These are phyloP conservation scores for Termitomyces sp. DNA, from an alignment of 768 basidiomycete species.

Conservation along the genomic window DNA sequence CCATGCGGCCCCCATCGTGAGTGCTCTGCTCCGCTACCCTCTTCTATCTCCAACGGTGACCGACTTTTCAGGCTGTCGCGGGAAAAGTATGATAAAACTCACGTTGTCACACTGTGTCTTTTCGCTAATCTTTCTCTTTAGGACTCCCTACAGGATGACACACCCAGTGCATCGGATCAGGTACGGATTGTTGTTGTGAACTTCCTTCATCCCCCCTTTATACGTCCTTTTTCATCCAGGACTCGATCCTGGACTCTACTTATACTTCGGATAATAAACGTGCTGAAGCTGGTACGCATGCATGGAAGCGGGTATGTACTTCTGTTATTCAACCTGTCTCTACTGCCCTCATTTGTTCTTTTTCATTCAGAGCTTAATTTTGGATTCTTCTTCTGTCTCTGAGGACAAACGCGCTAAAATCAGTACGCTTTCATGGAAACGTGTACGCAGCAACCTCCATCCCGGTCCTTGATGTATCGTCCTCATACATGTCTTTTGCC, in stretches of 20 bases:
- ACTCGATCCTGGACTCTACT: background rate
- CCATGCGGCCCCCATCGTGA: constrained; percentile 12
- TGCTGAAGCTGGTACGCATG: background rate
- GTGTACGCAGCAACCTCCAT: background rate
- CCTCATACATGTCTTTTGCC: background rate
- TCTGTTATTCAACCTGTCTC: background rate
- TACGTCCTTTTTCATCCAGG: background rate
- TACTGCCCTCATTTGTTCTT: background rate
- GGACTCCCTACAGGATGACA: background rate
- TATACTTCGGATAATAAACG: background rate
- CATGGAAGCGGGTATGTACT: constrained; percentile 1
- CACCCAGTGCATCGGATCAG: constrained; percentile 2
- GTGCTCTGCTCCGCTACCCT: background rate
- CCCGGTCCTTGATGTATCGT: background rate
- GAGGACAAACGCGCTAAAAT: background rate
- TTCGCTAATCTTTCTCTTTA: background rate
- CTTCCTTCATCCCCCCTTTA: background rate
- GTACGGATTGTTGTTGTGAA: background rate
- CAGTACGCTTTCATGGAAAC: background rate
- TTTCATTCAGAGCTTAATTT: background rate
- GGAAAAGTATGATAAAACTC: constrained; percentile 1
- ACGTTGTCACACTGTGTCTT: background rate
- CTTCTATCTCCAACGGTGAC: background rate
- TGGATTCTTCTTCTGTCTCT: background rate
- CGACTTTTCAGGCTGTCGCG: constrained; percentile 1